Percentiles rank a stretch among this genome's conserved stretches.
phyloP scores from a whole-genome alignment of 805 yeast genomes.

The Danielia oregonensis region DNA sequence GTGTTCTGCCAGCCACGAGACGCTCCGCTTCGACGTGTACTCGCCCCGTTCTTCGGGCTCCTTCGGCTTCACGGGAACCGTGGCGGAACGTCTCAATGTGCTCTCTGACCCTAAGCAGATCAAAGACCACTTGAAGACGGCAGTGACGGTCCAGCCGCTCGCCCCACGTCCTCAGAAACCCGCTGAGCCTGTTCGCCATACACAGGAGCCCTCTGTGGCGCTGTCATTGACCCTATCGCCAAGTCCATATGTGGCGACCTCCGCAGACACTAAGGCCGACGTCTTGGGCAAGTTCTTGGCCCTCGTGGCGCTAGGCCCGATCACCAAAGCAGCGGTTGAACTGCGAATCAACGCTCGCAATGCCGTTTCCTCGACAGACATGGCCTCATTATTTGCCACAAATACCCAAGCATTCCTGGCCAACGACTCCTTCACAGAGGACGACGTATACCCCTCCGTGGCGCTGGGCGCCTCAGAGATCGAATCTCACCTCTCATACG shows the following conservation, averaged over 20 bases:
- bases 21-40: constrained; percentile 34
- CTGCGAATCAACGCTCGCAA: constrained; percentile 5
- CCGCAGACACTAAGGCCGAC: constrained; percentile 8
- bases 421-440: constrained; percentile 27
- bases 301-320: constrained; percentile 17
- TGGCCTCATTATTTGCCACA: constrained; percentile 22
- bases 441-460: constrained; percentile 22
- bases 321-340: constrained; percentile 8
- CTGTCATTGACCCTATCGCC: constrained; percentile 4
- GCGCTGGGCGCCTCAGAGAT: constrained; percentile 9
- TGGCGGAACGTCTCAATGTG: constrained; percentile 27
- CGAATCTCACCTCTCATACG: constrained; percentile 2
- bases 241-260: constrained; percentile 8
- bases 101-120: constrained; percentile 28
- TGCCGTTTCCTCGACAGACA: constrained; percentile 8
- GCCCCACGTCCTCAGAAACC: background rate
- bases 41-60: constrained; percentile 9
- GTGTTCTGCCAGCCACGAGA: constrained; percentile 31
- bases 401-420: constrained; percentile 27
- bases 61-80: constrained; percentile 27
- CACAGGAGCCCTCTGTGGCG: background rate
- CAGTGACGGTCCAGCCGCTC: background rate
- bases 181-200: background rate
- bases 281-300: constrained; percentile 10
- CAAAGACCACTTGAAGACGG: constrained; percentile 14